Percentiles rank a stretch among this genome's conserved stretches.
These are phyloP conservation scores for Serendipita sp. DNA, from an alignment of 768 basidiomycete genomes.

Conservation along the genomic window DNA sequence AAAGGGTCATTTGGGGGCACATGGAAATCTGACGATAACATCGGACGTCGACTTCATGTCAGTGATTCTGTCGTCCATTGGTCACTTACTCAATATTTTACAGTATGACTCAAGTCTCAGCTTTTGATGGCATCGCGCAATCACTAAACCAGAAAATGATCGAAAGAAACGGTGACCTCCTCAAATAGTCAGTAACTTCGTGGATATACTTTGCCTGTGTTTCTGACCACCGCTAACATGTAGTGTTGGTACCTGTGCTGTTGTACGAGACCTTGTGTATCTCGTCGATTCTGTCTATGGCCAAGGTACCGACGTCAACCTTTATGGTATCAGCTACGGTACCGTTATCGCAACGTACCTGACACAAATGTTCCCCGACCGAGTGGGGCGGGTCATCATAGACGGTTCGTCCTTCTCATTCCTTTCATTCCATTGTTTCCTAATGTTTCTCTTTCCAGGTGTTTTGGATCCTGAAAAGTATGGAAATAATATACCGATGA, in stretches of 20 bases:
- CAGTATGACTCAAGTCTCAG: background rate
- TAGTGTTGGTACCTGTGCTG: constrained; percentile 1
- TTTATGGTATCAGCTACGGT: background rate
- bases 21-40: background rate
- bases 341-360: constrained; percentile 5
- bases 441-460: background rate
- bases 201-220: background rate
- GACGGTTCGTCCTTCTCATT: background rate
- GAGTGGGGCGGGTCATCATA: constrained; percentile 6
- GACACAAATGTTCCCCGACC: constrained; percentile 8
- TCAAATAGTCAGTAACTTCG: background rate
- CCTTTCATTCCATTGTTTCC: background rate
- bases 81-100: background rate
- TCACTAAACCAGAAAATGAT: background rate
- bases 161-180: background rate
- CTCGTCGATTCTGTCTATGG: background rate
- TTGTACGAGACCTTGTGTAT: background rate
- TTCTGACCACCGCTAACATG: background rate
- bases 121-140: background rate
- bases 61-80: background rate
- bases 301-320: background rate
- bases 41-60: background rate
- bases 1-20: background rate
- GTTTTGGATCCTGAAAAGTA: background rate
- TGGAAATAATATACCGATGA: background rate